Evolutionary conservation across 2,329 filamentous ascomycete genomes (phyloP), one percentile per base, ranked within the genome.

Genomic region (Coniosporium tulheliwenetii): DNA sequence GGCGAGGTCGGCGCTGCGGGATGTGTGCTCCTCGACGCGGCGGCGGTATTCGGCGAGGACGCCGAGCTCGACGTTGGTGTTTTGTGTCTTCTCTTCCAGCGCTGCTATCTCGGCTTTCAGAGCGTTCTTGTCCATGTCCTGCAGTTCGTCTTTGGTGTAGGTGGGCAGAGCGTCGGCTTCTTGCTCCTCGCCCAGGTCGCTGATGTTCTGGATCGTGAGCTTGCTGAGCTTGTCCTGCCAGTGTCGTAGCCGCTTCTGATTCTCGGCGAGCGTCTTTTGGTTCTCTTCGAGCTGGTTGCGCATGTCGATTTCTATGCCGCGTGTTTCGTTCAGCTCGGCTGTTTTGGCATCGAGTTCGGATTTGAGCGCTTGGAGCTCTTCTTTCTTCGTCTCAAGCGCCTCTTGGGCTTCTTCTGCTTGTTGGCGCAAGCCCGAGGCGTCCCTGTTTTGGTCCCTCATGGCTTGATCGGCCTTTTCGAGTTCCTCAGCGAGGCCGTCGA

Each of bases 201-300:
- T 61, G 30, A 14, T 30, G 14, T 10, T 86, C 50, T 95, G 86
- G 32, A 96, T 66, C 2, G 71, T 64, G 19, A 98, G 73, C 65
- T 94, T 96, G 40, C 72, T 70, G 8, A 93, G 68, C 65, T 96
- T 95, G 44, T 94, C 85, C 41, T 86, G 69, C 86, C 87, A 96
- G 64, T 94, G 85, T 32, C 71, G 73, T 34, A 83, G 71, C 44
- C 83, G 78, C 61, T 84, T 87, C 58, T 93, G 79, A 60, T 93
- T 94, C 54, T 96, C 89, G 0, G 66, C 62, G 10, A 96, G 71
- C 8, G 80, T 75, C 63, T 98, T 98, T 49, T 94, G 83, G 58
- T 89, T 91, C 56, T 96, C 89, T 55, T 96, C 91, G 1, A 98
- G 78, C 64, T 93, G 93, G 63, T 96, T 96, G 47, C 84, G 82